phyloP scores from a whole-genome alignment of 2,329 filamentous ascomycete species.

The Aurifilum marmelostoma region DNA sequence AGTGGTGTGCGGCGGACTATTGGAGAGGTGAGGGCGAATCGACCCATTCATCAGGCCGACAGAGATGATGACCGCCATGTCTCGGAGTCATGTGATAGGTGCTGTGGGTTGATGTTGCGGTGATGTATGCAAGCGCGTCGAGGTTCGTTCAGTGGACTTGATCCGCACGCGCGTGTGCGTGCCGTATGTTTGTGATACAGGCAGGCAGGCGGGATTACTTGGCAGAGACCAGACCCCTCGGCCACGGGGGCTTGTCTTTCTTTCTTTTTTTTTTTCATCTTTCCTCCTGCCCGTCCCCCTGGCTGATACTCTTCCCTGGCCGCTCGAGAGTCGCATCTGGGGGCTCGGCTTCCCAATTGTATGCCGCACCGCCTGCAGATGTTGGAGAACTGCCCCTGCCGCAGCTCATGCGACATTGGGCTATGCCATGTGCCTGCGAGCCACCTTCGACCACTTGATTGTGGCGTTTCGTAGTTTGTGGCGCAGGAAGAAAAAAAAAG shows the following conservation, averaged over 20 bases:
- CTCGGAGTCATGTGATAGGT: not conserved
- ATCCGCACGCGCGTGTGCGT: not conserved
- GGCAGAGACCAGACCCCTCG: not conserved
- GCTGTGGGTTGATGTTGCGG: not conserved
- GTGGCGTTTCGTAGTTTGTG: not conserved
- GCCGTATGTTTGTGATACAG: no score
- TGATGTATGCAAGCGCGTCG: not conserved
- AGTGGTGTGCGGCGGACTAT: not conserved
- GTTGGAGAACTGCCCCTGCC: not conserved
- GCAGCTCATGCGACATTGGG: constrained; percentile 4
- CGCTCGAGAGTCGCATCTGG: not conserved
- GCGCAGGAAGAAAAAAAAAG: not conserved
- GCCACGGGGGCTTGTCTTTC: not conserved
- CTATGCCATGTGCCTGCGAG: not conserved
- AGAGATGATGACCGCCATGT: not conserved
- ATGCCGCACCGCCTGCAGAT: constrained; percentile 5
- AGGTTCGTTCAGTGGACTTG: not conserved
- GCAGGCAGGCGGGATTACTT: not conserved
- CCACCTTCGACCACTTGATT: constrained; percentile 16
- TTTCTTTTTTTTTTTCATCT: not conserved
- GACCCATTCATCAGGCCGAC: not conserved
- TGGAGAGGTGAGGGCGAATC: not conserved
- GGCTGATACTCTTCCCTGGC: constrained; percentile 3
- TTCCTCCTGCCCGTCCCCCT: not conserved
- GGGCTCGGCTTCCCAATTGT: not conserved